A percentile compares a stretch with the other conserved stretches of the same genome.
phyloP scores from a whole-genome alignment of 257 asterid genomes.

The Hygrophila difformis region DNA sequence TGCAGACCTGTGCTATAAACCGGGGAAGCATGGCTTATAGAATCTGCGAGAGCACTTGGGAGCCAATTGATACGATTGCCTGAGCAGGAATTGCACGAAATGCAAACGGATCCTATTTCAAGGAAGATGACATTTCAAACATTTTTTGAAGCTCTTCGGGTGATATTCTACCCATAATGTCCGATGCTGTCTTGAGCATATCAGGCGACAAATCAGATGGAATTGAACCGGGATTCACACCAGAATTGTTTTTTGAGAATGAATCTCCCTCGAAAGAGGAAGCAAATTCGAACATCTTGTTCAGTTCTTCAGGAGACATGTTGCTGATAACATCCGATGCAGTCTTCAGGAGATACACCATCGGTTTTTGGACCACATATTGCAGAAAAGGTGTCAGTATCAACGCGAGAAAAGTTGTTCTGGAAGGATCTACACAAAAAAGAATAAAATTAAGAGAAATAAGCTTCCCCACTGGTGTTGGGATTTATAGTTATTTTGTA shows the following conservation, averaged over 20 bases:
- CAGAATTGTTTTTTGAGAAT: constrained; percentile 25
- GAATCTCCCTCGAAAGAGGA: constrained; percentile 67
- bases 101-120: too few relatives aligned
- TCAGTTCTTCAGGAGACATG: constrained; percentile 91
- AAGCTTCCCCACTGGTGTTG: too few relatives aligned
- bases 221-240: constrained; percentile 43
- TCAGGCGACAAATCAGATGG: constrained; percentile 71
- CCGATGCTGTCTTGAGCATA: constrained; percentile 76
- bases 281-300: constrained; percentile 67
- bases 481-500: too few relatives aligned
- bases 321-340: constrained; percentile 62
- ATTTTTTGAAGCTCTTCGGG: constrained; percentile 70
- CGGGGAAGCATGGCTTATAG: too few relatives aligned
- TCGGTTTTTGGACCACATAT: constrained; percentile 64
- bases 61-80: too few relatives aligned
- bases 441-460: too few relatives aligned
- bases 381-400: constrained; percentile 71
- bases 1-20: too few relatives aligned
- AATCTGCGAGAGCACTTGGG: too few relatives aligned
- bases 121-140: constrained; percentile 72
- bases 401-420: constrained; percentile 62
- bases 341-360: constrained; percentile 76
- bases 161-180: constrained; percentile 89
- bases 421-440: constrained; percentile 78
- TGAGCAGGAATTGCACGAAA: too few relatives aligned